These are phyloP conservation scores for Citrus unshiu DNA, from an alignment of 345 rosid genomes.

Conservation along the genomic window DNA sequence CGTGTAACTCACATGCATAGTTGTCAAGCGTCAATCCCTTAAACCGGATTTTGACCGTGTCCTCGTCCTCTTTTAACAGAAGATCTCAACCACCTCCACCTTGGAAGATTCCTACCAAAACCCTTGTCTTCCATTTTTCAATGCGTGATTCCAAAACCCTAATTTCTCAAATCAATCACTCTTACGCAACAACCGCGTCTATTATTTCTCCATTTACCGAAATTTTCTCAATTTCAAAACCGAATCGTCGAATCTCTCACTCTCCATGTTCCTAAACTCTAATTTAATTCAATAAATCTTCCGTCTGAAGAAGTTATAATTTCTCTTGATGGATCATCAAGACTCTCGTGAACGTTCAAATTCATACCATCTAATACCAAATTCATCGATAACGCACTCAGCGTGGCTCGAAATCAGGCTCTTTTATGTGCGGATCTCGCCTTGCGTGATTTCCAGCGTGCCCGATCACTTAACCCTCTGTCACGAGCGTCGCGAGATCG, in stretches of 20 bases:
- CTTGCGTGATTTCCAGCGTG: slow-evolving; percentile 52
- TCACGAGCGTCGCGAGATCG: slow-evolving; percentile 67
- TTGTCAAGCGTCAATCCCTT: not conserved
- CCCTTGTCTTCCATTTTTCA: not conserved
- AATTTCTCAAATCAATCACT: not conserved
- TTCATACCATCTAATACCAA: slow-evolving; percentile 32
- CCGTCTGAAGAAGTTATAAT: not conserved
- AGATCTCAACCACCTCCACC: slow-evolving; percentile 1
- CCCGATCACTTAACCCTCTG: slow-evolving; percentile 69
- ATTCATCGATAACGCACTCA: slow-evolving; percentile 34
- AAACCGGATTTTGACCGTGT: slow-evolving; percentile 14
- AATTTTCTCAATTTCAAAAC: not conserved
- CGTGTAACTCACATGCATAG: slow-evolving; percentile 14
- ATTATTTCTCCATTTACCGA: not conserved
- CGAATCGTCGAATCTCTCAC: not conserved
- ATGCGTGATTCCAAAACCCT: slow-evolving; percentile 17
- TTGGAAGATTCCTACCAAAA: not conserved
- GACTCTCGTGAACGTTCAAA: slow-evolving; percentile 22
- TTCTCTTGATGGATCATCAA: slow-evolving; percentile 26
- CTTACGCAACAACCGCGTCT: not conserved
- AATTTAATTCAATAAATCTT: not conserved
- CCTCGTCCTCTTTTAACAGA: not conserved
- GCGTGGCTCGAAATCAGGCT: slow-evolving; percentile 87
- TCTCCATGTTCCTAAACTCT: not conserved
- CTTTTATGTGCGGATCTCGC: slow-evolving; percentile 75